A percentile compares a stretch with the other conserved stretches of the same genome.
Evolutionary conservation across 306 rosid genomes (phyloP).

Genomic region (Casuarina equisetifolia): DNA sequence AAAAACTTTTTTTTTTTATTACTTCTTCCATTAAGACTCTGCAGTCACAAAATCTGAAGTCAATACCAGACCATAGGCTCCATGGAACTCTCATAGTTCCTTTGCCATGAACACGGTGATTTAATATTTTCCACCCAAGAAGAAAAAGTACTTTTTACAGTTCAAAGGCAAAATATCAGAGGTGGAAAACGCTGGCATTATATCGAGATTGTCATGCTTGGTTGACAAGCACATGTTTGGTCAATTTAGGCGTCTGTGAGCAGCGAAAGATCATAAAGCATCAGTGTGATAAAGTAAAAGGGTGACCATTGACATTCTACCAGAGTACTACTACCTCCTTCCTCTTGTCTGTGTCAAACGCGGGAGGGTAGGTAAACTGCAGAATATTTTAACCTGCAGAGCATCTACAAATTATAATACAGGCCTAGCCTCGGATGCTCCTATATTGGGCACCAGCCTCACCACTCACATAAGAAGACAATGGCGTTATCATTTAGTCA

Average conservation of each 20-base stretch:
- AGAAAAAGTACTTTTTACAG: not conserved
- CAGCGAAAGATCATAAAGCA: too few species aligned
- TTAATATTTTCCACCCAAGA: not conserved
- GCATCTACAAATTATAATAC: slow-evolving; percentile 11
- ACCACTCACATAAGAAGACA: slow-evolving; percentile 47
- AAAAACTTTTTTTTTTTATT: too few species aligned
- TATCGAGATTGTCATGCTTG: too few species aligned
- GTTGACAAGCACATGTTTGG: too few species aligned
- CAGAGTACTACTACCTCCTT: not conserved
- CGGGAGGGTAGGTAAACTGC: not conserved
- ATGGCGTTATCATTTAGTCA: slow-evolving; percentile 29
- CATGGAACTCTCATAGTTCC: not conserved
- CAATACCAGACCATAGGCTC: not conserved
- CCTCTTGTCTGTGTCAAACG: not conserved
- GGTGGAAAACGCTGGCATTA: not conserved
- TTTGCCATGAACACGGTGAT: not conserved
- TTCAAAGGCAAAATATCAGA: not conserved
- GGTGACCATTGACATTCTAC: not conserved
- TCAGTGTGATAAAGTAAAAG: not conserved
- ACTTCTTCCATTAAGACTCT: too few species aligned
- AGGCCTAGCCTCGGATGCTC: slow-evolving; percentile 58
- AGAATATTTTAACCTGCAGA: slow-evolving; percentile 7
- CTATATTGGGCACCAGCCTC: slow-evolving; percentile 32
- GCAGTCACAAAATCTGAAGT: not conserved
- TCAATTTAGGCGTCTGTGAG: too few species aligned